Conservation (phyloP, 805 yeast genomes). For the Groenewaldozyma tartarivorans region DNA sequence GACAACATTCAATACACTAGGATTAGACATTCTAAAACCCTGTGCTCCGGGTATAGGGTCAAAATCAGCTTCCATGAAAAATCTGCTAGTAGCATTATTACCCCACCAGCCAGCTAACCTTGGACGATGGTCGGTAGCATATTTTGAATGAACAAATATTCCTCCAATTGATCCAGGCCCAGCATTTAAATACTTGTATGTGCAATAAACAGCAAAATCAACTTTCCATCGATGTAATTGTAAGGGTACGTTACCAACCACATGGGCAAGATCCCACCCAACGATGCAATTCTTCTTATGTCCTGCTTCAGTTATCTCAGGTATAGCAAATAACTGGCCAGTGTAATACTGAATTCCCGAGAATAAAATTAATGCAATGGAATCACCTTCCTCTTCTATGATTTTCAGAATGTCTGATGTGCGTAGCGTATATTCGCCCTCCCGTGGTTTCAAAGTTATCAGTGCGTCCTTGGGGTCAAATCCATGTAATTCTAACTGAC, state of each 20-base stretch:
- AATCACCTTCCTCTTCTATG: conserved; percentile 48
- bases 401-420: conserved; percentile 53
- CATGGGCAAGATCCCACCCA: conserved; percentile 97
- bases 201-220: conserved; percentile 93
- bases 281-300: conserved; percentile 41
- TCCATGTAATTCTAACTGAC: conserved; percentile 58
- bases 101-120: conserved; percentile 99
- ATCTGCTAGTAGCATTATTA: conserved; percentile 57
- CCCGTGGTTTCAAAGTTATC: conserved; percentile 54
- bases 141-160: conserved; percentile 57
- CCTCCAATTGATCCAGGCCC: conserved; percentile 96
- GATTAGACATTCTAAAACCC: conserved; percentile 85
- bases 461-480: conserved; percentile 44
- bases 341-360: conserved; percentile 90
- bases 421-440: conserved; percentile 44
- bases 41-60: conserved; percentile 79
- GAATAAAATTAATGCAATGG: conserved; percentile 63
- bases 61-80: conserved; percentile 69
- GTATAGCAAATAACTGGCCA: conserved; percentile 78
- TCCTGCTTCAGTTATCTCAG: conserved; percentile 55
- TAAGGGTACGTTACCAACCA: conserved; percentile 77
- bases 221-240: conserved; percentile 78
- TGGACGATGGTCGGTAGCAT: conserved; percentile 34
- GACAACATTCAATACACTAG: conserved; percentile 78
- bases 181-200: conserved; percentile 80